Base-by-base conservation (phyloP, 305 asterid species). In the Rubia peregrina region DNA sequence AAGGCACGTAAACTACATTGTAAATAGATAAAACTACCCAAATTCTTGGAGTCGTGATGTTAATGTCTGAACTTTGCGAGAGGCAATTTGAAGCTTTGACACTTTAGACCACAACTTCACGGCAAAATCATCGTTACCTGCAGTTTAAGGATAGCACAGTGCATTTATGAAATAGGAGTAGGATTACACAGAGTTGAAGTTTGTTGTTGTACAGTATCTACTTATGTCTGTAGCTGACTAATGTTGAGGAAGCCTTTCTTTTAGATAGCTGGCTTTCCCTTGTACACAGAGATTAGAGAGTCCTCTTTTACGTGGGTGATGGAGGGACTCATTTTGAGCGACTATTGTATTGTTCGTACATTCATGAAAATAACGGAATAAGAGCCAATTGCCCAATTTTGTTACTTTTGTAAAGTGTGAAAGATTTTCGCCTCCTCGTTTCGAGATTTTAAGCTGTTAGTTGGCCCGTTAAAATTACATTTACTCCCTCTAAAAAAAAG, bases 1-100 rank as follows among this genome's bases (percentile, higher is more conserved):
- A 94, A 82, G 79, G 83, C 84, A 71, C 92, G 78, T 75, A 71
- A 69, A 79, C 71, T 76, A 77, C 69, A 42, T 55, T 62, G 71
- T 81, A 77, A 73, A 71, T 69, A 74, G 16, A 60, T 72, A 71
- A 65, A 44, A 14, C 60, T 33, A 57, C 59, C 19, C 40, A 17
- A 48, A 65, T 53, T 71, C 36, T 21, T 53, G 40, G 43, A 6
- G 53, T 40, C 12, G 0, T 14, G 26, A 43, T n/a, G 26, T 55
- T 42, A 42, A 24, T 42, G 14, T 33, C 38, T 7, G 17, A 49
- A 14, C 22, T 38, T 4, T n/a, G 26, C n/a, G 21, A 13, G 61
- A 66, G 21, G 33, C 43, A 22, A 36, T 9, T 12, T 60, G 38
- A 33, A 33, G 38, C 38, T 33, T 33, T 3, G 38, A 33, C 38